Base-by-base conservation (phyloP, 257 asterid species). In the Nicotiana benthamiana region DNA sequence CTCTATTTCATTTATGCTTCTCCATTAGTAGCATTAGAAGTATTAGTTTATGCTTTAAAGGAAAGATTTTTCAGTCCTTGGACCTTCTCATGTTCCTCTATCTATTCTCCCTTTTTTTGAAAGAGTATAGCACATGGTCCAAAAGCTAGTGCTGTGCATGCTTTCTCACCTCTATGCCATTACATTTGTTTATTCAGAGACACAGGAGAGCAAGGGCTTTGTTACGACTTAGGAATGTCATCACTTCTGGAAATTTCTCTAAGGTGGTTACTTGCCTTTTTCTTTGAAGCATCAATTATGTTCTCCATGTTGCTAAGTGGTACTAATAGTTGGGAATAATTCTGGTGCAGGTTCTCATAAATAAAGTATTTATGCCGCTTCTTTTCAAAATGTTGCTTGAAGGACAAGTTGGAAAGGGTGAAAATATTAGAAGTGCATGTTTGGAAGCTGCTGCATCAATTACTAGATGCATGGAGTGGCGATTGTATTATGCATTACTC, bases 191-290 rank as follows among this genome's bases (percentile, higher is more conserved):
- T 77, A 66, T 90, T 84, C 84, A 95, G 99, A 95, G 92, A 91
- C 97, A 91, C 86, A 88, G 94, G 87, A 90, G 95, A 85, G 97
- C 98, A 5, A 93, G 90, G 93, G 99, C 98, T 46, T 83, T 95
- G 83, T 79, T 88, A 80, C 97, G 97, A 80, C 91, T 91, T 88
- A 80, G 82, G 79, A 90, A 76, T 80, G 82, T 80, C 57, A 88
- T 88, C 85, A 77, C 85, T 79, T 88, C 89, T 10, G 92, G 87
- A 72, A 86, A 75, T 86, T 85, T 91, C 74, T 91, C 96, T 3
- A 87, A 90, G 96, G 98, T 93, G 87, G 84, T 80, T 80, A 18
- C 79, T 51, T 70, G 60, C 63, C 15, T 26, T 16, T 63, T 62
- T 62, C 32, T 9, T 79, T 63, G 36, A 51, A 70, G 74, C 65